These are phyloP conservation scores for Apiotrichum porosum DNA, from an alignment of 1,284 basidiomycete species.

Conservation along the genomic window DNA sequence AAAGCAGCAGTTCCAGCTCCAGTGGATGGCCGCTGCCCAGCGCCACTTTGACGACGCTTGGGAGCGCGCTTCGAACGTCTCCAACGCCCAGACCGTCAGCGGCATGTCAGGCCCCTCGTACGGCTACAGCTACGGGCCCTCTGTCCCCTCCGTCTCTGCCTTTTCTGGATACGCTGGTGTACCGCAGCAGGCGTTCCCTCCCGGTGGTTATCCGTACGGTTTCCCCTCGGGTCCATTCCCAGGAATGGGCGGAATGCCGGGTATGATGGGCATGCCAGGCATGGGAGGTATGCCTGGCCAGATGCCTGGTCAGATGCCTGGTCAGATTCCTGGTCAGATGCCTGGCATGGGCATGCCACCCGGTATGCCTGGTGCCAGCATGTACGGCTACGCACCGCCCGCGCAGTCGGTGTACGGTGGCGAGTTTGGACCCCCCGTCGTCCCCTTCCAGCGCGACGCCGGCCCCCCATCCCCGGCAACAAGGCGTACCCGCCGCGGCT, in stretches of 20 bases:
- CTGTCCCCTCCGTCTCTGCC: not conserved
- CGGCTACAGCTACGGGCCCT: slow-evolving; percentile 14
- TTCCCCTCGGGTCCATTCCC: slow-evolving; percentile 6
- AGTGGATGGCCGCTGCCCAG: slow-evolving; percentile 40
- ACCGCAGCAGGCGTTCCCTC: not conserved
- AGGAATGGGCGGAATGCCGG: not conserved
- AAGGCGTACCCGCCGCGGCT: no score
- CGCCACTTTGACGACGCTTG: slow-evolving; percentile 43
- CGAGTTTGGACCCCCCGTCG: slow-evolving; percentile 39
- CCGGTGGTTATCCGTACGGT: slow-evolving; percentile 9
- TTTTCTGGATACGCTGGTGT: slow-evolving; percentile 1
- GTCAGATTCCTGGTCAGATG: slow-evolving; percentile 2
- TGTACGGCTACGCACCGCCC: slow-evolving; percentile 31
- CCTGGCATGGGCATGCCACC: slow-evolving; percentile 1
- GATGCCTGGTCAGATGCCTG: not conserved
- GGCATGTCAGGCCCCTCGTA: slow-evolving; percentile 8
- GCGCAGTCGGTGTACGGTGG: slow-evolving; percentile 41
- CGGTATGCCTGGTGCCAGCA: slow-evolving; percentile 17
- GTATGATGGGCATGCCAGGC: slow-evolving; percentile 3
- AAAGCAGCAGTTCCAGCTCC: slow-evolving; percentile 41
- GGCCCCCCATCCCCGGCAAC: no score
- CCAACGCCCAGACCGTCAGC: slow-evolving; percentile 15
- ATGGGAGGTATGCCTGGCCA: not conserved
- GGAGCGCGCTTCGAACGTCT: slow-evolving; percentile 37
- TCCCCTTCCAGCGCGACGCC: no score